phyloP scores from a whole-genome alignment of 768 basidiomycete species.

The Tulasnella calospora region DNA sequence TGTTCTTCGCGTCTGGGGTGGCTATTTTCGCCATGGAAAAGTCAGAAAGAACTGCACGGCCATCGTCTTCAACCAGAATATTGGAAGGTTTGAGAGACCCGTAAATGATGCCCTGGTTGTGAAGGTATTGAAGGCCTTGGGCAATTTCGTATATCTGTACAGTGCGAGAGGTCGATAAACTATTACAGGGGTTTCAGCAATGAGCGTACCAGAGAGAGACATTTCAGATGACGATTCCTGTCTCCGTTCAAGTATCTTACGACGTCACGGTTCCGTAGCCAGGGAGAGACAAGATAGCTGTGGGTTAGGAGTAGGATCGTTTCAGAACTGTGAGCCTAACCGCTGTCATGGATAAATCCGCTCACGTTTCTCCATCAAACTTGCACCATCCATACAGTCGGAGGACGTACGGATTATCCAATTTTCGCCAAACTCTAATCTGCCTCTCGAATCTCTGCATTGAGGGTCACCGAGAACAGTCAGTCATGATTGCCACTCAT shows the following conservation, averaged over 20 bases:
- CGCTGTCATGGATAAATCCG: neutral
- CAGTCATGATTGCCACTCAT: neutral
- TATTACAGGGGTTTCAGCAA: neutral
- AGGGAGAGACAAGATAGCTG: conserved; percentile 12
- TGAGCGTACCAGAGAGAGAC: neutral
- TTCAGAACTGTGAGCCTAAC: neutral
- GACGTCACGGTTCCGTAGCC: conserved; percentile 14
- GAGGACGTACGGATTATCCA: conserved; percentile 8
- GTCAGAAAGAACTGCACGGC: conserved; percentile 10
- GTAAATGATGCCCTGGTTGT: conserved; percentile 16
- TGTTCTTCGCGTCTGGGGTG: neutral
- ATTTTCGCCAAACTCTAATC: conserved; percentile 8
- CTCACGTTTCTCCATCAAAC: neutral
- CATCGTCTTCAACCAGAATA: conserved; percentile 10
- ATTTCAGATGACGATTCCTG: neutral
- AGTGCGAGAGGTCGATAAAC: neutral
- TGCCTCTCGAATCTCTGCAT: conserved; percentile 14
- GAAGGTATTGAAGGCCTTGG: conserved; percentile 12
- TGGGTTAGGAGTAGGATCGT: neutral
- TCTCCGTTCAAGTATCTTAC: neutral
- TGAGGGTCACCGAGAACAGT: neutral
- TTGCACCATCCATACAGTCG: conserved; percentile 12
- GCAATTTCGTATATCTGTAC: conserved; percentile 5
- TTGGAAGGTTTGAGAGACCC: conserved; percentile 15
- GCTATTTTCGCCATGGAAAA: conserved; percentile 1